Evolutionary conservation across 2,329 filamentous ascomycete species (phyloP), one percentile per base, ranked within the genome.

Genomic region (Exophiala oligosperma): DNA sequence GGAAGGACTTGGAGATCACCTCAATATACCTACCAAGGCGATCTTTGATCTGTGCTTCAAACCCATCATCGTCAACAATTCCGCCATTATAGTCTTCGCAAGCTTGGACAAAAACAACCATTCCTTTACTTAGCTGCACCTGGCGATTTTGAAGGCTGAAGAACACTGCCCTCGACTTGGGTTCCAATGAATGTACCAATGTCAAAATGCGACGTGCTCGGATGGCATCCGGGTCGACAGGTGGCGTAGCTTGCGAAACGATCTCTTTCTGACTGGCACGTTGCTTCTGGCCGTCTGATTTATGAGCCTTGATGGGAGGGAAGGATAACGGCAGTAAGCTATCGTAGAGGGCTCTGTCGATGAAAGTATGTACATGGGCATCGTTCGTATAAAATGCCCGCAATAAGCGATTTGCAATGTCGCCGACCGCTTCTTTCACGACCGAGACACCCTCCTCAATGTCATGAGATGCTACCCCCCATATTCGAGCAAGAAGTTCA

Each of bases 1-100:
- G 90, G 53, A 96, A 84, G 56, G 87, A 87, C 62, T 86, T 85
- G 3, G 86, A 82, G 43, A 96, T 78, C 70, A 87, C 90, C 52
- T 88, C 81, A 46, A 95, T 85, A 11, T 91, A 84, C 65, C 83
- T 86, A 57, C 86, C 84, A 29, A 99, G 81, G 55, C 87, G 87
- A 8, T 80, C 78, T 66, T 91, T 91, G 65, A 81, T 79, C 17
- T 87, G 81, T 64, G 82, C 84, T 24, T 87, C 86, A 59, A 87
- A 84, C 49, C 79, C 76, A 52, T 90, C 84, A n/a, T 82, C 81
- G 17, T 90, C 86, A 60, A 91, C 85, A 11, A 94, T 86, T 29
- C 92, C 92, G 24, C 91, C 92, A 68, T 97, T 97, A 74, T 90
- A 95, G 12, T 88, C 83, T 70, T 97, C 92, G 68, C 92, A 97